These are phyloP conservation scores for Mercurialis annua DNA, from an alignment of 345 rosid genomes.

Conservation along the genomic window DNA sequence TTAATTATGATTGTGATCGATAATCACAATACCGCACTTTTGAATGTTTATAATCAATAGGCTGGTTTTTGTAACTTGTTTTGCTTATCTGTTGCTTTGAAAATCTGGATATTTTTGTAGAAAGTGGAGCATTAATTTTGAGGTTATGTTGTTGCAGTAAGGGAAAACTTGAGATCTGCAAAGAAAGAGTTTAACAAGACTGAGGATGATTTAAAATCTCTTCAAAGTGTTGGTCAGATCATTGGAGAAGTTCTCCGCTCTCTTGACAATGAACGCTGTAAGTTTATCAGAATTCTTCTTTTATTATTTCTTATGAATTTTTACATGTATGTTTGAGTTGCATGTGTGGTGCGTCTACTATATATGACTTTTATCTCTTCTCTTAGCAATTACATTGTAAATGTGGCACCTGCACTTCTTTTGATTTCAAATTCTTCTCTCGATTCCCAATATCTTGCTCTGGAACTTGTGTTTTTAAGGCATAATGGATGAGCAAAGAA, in stretches of 20 bases:
- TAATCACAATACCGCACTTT: no score
- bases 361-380: background rate
- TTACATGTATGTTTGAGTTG: background rate
- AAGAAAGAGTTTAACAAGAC: slow-evolving; percentile 97
- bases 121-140: slow-evolving; percentile 2
- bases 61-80: no score
- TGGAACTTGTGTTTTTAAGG: background rate
- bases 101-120: background rate
- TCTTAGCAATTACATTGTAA: background rate
- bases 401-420: background rate
- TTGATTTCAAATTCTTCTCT: background rate
- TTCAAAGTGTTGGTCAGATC: slow-evolving; percentile 99
- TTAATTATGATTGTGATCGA: no score
- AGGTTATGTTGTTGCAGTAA: slow-evolving; percentile 44
- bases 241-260: slow-evolving; percentile 98
- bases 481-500: background rate
- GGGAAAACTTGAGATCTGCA: slow-evolving; percentile 69
- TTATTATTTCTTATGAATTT: background rate
- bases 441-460: background rate
- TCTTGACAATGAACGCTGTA: slow-evolving; percentile 91
- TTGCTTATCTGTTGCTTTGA: no score
- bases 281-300: slow-evolving; percentile 14
- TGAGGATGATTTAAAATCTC: slow-evolving; percentile 96
- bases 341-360: background rate
- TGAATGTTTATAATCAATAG: no score